Base-by-base conservation (phyloP, 805 yeast species). In the Candida mattraensis region DNA sequence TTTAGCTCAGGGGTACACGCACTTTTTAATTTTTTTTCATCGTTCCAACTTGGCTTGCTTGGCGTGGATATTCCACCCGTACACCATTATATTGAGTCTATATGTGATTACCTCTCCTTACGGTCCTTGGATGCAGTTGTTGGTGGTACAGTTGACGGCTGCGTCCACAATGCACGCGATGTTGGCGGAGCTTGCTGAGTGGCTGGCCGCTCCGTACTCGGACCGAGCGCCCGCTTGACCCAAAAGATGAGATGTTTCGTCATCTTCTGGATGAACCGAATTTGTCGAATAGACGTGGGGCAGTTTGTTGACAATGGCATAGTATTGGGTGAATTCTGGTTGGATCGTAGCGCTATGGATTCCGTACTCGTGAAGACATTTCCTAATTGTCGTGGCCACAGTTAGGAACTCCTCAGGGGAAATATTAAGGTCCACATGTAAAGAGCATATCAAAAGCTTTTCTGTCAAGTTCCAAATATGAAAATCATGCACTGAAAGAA, bases 381-480 rank as follows among this genome's bases (percentile, higher is more conserved):
- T 75, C 60, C 93, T 78, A 35, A 91, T 91, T 39, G 76, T 74
- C 31, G 78, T 70, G 7, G 95, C 94, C 33, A 85, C 73, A n/a
- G 64, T 61, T 37, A 82, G 62, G 58, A 87, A 93, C 17, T 75
- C 69, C 37, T 73, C 76, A n/a, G 87, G 83, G 8, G 74, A 67
- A 10, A 74, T 63, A 34, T 74, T 70, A 27, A 93, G 71, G 52
- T 87, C 86, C 25, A 88, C 83, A 59, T 91, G 99, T 42, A 93
- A 70, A 1, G 96, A 83, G 1, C 97, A 96, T 56, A 91, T 86
- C 47, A 80, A 72, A 37, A 85, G 74, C 42, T 80, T 83, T 63
- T 91, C 99, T 32, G 89, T 86, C 49, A 91, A 72, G 58, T 88
- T 91, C 99, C 99, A 91, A 40, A 91, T 81, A 61, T 91, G 99